These are phyloP conservation scores for Allomyces javanicus DNA, from an alignment of 192 early-diverging fungal species.

Conservation along the genomic window DNA sequence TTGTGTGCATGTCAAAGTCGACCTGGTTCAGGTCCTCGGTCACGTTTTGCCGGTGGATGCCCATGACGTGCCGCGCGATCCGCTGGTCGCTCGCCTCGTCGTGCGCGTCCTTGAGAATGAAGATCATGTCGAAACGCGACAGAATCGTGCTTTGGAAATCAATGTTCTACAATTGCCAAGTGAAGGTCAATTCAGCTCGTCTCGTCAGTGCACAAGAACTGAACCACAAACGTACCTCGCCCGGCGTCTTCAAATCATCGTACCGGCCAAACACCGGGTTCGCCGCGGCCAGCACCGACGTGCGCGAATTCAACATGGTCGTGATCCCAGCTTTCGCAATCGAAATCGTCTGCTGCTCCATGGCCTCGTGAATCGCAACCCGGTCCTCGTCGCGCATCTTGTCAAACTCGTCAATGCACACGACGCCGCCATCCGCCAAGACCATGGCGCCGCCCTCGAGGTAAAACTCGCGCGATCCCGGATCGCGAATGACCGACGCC, in stretches of 20 bases:
- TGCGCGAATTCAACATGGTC: constrained; percentile 89
- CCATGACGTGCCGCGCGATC: constrained; percentile 90
- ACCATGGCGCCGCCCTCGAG: constrained; percentile 99
- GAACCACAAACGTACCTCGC: constrained; percentile 36
- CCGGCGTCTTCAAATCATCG: constrained; percentile 92
- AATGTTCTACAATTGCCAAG: constrained; percentile 47
- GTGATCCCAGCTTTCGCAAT: constrained; percentile 99
- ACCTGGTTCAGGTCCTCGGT: neutral
- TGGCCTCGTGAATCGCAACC: constrained; percentile 99
- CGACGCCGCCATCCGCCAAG: constrained; percentile 92
- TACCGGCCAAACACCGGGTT: constrained; percentile 98
- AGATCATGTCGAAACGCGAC: constrained; percentile 99
- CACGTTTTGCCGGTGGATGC: constrained; percentile 31
- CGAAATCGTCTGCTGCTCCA: constrained; percentile 99
- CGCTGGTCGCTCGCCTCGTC: constrained; percentile 75
- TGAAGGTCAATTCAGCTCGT: neutral
- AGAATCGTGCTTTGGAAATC: constrained; percentile 99
- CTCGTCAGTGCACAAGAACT: neutral
- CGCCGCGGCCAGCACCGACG: constrained; percentile 90
- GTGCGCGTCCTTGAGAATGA: constrained; percentile 95
- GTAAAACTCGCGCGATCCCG: constrained; percentile 82
- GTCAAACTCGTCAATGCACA: constrained; percentile 99
- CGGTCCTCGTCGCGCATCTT: constrained; percentile 99
- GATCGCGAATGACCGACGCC: constrained; percentile 87
- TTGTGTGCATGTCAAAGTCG: constrained; percentile 51